A percentile compares a stretch with the other conserved stretches of the same genome.
Evolutionary conservation across 495 filamentous ascomycete genomes (phyloP).

Genomic region (Lophiotrema nucula): DNA sequence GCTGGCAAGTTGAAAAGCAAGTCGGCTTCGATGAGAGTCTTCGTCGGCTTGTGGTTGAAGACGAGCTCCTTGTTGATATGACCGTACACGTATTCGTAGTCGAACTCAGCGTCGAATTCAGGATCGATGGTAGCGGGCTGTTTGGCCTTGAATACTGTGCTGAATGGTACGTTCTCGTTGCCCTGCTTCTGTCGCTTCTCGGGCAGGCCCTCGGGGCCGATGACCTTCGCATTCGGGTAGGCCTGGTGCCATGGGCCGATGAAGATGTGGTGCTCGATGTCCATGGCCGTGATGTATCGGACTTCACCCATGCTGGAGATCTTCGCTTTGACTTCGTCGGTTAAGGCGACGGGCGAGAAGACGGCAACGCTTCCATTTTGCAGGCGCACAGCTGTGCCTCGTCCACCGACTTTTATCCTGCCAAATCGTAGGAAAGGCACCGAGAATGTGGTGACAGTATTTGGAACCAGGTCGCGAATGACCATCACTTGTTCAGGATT

Average conservation of each 20-base stretch:
- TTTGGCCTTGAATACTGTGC: conserved; percentile 61
- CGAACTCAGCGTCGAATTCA: conserved; percentile 85
- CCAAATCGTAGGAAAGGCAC: conserved; percentile 84
- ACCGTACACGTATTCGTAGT: conserved; percentile 75
- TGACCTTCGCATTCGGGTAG: conserved; percentile 73
- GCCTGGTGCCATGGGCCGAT: conserved; percentile 76
- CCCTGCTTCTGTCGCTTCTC: conserved; percentile 73
- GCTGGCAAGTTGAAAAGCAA: conserved; percentile 89
- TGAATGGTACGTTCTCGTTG: conserved; percentile 68
- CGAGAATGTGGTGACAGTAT: conserved; percentile 72
- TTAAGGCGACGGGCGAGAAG: conserved; percentile 86
- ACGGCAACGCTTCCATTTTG: conserved; percentile 75
- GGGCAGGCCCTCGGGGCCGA: conserved; percentile 80
- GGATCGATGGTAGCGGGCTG: conserved; percentile 57
- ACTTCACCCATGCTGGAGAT: conserved; percentile 69
- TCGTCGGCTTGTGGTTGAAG: conserved; percentile 76
- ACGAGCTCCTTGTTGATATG: conserved; percentile 86
- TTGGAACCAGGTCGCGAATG: conserved; percentile 75
- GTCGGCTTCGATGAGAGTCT: conserved; percentile 87
- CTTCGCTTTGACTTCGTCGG: conserved; percentile 68
- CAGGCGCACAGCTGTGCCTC: conserved; percentile 82
- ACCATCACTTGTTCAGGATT: conserved; percentile 81
- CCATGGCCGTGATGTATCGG: conserved; percentile 79
- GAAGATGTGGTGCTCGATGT: conserved; percentile 92
- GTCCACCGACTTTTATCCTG: conserved; percentile 74